These are phyloP conservation scores for Flammula alnicola DNA, from an alignment of 1,284 basidiomycete species.

Conservation along the genomic window DNA sequence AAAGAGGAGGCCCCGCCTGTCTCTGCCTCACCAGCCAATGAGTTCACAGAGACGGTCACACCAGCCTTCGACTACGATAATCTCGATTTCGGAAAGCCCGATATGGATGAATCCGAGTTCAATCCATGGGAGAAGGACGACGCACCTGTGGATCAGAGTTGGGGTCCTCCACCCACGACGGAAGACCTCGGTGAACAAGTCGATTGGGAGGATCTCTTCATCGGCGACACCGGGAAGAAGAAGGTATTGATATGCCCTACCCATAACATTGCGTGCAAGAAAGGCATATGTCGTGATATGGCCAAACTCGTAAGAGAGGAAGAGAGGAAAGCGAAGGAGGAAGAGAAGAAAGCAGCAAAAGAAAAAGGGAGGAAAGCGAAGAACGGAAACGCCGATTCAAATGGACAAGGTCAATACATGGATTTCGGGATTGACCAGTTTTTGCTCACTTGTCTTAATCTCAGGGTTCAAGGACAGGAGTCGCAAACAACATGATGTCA, in stretches of 20 bases:
- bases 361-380: no score
- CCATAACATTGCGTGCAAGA: constrained; percentile 47
- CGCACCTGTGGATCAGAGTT: neutral
- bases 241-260: constrained; percentile 36
- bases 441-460: no score
- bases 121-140: constrained; percentile 4
- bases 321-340: constrained; percentile 32
- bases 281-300: constrained; percentile 48
- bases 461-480: no score
- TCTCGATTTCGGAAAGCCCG: neutral
- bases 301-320: constrained; percentile 35
- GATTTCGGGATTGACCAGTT: no score
- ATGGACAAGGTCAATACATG: neutral
- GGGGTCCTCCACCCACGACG: no score
- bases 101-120: neutral
- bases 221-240: constrained; percentile 1
- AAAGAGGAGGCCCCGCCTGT: neutral
- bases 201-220: neutral
- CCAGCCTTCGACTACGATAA: neutral
- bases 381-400: neutral
- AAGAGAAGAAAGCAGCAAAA: no score
- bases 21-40: neutral
- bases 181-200: neutral
- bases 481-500: neutral
- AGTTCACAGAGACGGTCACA: neutral